A percentile compares a stretch with the other conserved stretches of the same genome.
These are phyloP conservation scores for Solanum medicagineum DNA, from an alignment of 257 asterid species.

Conservation along the genomic window DNA sequence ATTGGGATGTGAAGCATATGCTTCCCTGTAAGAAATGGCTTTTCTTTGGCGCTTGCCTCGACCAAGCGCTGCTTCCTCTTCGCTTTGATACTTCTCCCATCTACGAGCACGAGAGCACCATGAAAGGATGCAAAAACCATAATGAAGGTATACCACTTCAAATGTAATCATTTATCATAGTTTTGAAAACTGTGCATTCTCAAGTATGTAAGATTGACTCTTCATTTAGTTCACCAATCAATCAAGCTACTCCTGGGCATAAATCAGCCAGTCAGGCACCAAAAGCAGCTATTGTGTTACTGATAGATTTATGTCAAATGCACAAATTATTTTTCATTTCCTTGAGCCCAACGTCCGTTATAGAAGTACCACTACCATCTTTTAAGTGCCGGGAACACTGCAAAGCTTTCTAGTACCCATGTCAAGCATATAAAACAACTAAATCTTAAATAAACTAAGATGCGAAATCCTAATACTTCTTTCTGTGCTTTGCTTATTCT, in stretches of 20 bases:
- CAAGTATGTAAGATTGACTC: background rate
- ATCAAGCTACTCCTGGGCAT: background rate
- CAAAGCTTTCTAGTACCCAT: background rate
- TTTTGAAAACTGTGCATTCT: background rate
- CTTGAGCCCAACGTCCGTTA: background rate
- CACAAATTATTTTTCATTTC: background rate
- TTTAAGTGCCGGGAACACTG: background rate
- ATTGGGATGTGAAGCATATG: slow-evolving; percentile 53
- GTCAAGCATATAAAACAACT: background rate
- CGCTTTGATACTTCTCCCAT: slow-evolving; percentile 85
- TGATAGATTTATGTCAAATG: background rate
- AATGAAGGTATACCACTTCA: background rate
- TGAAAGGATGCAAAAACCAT: background rate
- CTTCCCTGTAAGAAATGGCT: slow-evolving; percentile 87
- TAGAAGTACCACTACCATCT: background rate
- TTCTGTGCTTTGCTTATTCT: background rate
- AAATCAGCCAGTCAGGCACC: background rate
- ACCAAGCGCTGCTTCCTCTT: slow-evolving; percentile 97
- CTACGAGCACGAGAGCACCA: slow-evolving; percentile 30
- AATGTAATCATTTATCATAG: background rate
- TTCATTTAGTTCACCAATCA: background rate
- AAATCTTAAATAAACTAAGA: background rate
- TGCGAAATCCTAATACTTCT: background rate
- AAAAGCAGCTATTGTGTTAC: background rate
- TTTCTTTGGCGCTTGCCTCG: slow-evolving; percentile 97